Percentiles rank a stretch among this genome's conserved stretches.
Conservation (phyloP, 441 rosid species). For the Adansonia grandidieri region DNA sequence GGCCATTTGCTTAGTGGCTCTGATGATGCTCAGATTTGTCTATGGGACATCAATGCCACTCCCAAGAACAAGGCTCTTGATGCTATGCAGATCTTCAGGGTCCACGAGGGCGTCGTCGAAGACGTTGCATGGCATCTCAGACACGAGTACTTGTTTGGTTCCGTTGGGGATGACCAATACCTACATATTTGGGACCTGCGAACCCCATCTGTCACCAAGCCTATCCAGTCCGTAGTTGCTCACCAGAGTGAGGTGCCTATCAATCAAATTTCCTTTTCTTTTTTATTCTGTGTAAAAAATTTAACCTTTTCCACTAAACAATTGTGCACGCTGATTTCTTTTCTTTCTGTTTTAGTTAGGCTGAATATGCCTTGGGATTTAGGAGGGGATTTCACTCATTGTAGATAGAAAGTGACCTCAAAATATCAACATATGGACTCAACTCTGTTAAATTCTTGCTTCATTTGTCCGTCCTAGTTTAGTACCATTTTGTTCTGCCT, state of each 20-base stretch:
- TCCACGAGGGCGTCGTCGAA: constrained; percentile 96
- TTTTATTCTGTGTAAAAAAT: not conserved
- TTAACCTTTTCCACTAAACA: not conserved
- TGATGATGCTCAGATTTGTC: constrained; percentile 94
- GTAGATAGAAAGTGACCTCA: not conserved
- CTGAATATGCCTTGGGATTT: not conserved
- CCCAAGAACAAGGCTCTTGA: constrained; percentile 82
- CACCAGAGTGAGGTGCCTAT: constrained; percentile 83
- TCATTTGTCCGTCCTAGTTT: not conserved
- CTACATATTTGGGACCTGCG: constrained; percentile 91
- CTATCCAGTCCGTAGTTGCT: constrained; percentile 87
- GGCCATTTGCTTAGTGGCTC: constrained; percentile 95
- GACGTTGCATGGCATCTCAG: constrained; percentile 98
- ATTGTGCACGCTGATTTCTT: not conserved
- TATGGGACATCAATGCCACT: constrained; percentile 85
- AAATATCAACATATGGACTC: not conserved
- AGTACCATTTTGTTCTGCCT: constrained; percentile 1
- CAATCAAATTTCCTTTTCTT: not conserved
- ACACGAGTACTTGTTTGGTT: constrained; percentile 92
- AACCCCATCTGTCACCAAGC: constrained; percentile 65
- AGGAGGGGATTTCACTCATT: not conserved
- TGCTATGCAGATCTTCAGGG: constrained; percentile 82
- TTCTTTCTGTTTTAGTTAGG: not conserved
- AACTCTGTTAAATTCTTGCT: not conserved
- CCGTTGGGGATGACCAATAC: constrained; percentile 94